Percentiles rank a stretch among this genome's conserved stretches.
Evolutionary conservation across 192 early-diverging fungal genomes (phyloP).

Genomic region (Radiomyces spectabilis): DNA sequence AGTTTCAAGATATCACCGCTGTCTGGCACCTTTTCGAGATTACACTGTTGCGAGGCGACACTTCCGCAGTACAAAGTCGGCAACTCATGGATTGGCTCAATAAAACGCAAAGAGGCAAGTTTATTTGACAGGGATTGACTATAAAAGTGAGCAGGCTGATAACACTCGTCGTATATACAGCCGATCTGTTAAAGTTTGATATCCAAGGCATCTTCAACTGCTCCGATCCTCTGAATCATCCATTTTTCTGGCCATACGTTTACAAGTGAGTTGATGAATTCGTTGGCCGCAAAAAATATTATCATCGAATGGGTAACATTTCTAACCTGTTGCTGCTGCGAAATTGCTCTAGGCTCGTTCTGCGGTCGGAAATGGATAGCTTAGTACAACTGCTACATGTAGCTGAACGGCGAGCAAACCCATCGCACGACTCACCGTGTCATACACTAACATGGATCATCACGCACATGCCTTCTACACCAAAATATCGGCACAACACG

Average conservation of each 20-base stretch:
- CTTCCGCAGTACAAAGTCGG: too few relatives aligned
- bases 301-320: not conserved
- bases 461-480: too few relatives aligned
- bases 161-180: not conserved
- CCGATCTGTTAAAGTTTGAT: not conserved
- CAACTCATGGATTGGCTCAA: not conserved
- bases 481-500: too few relatives aligned
- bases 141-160: too few relatives aligned
- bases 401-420: not conserved
- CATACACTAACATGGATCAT: not conserved
- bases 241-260: not conserved
- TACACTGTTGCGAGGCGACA: not conserved
- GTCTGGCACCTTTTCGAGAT: not conserved
- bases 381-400: not conserved
- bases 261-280: not conserved
- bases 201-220: constrained; percentile 2
- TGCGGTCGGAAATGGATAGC: not conserved
- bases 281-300: not conserved
- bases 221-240: not conserved
- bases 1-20: not conserved
- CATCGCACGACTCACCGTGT: not conserved
- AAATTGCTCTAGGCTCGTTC: not conserved
- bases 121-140: too few relatives aligned
- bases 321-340: too few relatives aligned
- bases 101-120: not conserved